Percentiles rank a stretch among this genome's conserved stretches.
phyloP scores from a whole-genome alignment of 176 grass and related monocot species.

The Juncus inflexus region DNA sequence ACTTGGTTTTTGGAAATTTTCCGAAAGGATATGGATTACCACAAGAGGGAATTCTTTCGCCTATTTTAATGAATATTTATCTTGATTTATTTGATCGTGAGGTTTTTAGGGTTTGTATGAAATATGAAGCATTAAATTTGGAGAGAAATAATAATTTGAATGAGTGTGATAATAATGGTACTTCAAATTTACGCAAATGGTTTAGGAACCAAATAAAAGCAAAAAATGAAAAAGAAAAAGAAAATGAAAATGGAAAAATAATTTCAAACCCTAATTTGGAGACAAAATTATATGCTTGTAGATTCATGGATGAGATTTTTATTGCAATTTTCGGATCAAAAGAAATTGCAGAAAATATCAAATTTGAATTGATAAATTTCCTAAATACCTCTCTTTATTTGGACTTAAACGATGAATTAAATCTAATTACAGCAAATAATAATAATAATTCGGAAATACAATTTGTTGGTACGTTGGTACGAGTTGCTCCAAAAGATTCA shows the following conservation, averaged over 20 bases:
- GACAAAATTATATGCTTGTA: constrained; percentile 57
- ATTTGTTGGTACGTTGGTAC: constrained; percentile 59
- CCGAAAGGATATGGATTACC: constrained; percentile 86
- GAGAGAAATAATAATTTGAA: constrained; percentile 14
- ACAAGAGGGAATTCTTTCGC: constrained; percentile 82
- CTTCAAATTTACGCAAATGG: constrained; percentile 66
- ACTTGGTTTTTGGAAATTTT: constrained; percentile 80
- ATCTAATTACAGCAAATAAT: constrained; percentile 28
- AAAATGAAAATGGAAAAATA: neutral
- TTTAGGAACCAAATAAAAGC: constrained; percentile 76
- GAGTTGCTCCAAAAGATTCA: constrained; percentile 40
- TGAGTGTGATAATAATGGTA: constrained; percentile 19
- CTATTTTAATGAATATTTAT: constrained; percentile 94
- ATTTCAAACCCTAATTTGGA: constrained; percentile 27
- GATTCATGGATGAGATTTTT: constrained; percentile 97
- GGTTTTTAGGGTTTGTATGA: constrained; percentile 78
- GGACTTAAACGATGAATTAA: constrained; percentile 38
- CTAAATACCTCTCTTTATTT: constrained; percentile 55
- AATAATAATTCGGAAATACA: constrained; percentile 34
- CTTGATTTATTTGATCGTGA: constrained; percentile 71
- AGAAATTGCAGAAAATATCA: constrained; percentile 51
- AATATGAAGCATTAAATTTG: constrained; percentile 58
- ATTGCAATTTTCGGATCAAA: constrained; percentile 67
- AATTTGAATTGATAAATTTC: constrained; percentile 59
- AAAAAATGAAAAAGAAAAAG: constrained; percentile 7